Conservation (phyloP, 78 protist genomes). For the Protostelium mycophagum region DNA sequence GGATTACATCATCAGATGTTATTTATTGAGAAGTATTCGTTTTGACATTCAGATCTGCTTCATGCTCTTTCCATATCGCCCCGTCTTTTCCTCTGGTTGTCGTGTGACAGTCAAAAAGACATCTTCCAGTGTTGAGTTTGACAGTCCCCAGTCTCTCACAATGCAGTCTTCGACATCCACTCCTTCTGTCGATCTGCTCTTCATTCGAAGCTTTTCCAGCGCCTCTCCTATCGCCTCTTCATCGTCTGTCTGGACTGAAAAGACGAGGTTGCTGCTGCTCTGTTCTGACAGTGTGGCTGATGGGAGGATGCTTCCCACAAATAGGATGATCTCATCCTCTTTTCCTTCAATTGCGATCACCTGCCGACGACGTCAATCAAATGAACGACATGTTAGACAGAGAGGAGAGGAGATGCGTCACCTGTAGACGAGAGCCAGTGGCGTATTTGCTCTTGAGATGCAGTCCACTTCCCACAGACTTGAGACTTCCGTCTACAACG, state of each 20-base stretch:
- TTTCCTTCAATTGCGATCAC: not conserved
- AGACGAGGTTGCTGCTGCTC: not conserved
- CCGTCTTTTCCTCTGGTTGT: no score
- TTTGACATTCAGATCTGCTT: no score
- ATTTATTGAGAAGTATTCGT: no score
- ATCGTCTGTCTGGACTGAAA: not conserved
- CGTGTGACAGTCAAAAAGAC: not conserved
- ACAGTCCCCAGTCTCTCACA: not conserved
- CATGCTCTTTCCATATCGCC: no score
- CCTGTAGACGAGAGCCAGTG: slow-evolving; percentile 62
- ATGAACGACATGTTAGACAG: not conserved
- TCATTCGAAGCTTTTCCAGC: not conserved
- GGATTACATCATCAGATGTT: no score
- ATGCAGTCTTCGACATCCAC: not conserved
- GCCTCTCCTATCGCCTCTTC: not conserved
- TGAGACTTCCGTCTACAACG: slow-evolving; percentile 70
- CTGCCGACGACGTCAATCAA: not conserved
- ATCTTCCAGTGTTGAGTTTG: not conserved
- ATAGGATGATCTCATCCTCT: not conserved
- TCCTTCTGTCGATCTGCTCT: not conserved
- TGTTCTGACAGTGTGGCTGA: not conserved
- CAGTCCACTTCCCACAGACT: slow-evolving; percentile 61
- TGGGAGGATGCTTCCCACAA: not conserved
- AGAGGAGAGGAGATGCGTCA: not conserved
- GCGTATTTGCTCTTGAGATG: slow-evolving; percentile 78